Conservation (phyloP, 306 rosid genomes). For the Vigna angularis region DNA sequence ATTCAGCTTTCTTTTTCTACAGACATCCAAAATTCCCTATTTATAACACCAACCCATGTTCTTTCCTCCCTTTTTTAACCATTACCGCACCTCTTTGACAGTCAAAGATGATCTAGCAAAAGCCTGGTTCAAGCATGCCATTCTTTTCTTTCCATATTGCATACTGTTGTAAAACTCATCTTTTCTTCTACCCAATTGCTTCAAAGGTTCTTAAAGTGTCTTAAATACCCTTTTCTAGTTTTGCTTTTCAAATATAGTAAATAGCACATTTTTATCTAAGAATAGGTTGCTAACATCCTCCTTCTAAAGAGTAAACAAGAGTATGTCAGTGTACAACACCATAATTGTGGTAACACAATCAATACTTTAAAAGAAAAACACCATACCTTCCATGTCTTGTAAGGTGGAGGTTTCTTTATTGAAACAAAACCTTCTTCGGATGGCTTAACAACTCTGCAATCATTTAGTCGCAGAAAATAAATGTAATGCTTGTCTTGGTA, state of each 20-base stretch:
- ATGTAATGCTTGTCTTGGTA: slow-evolving; percentile 33
- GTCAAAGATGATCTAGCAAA: slow-evolving; percentile 12
- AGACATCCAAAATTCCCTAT: slow-evolving; percentile 11
- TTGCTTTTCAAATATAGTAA: background rate
- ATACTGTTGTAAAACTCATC: background rate
- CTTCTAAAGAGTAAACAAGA: background rate
- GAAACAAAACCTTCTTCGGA: slow-evolving; percentile 81
- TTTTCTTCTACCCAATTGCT: background rate
- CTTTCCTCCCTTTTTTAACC: background rate
- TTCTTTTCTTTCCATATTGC: background rate
- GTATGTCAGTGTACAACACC: background rate
- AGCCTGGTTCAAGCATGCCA: slow-evolving; percentile 4
- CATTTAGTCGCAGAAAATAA: slow-evolving; percentile 36
- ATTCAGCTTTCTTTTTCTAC: background rate
- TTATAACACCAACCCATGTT: slow-evolving; percentile 11
- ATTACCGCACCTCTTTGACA: background rate
- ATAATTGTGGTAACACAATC: slow-evolving; percentile 21
- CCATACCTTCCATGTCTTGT: slow-evolving; percentile 86
- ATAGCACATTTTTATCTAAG: background rate
- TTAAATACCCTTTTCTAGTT: background rate
- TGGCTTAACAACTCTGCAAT: slow-evolving; percentile 86
- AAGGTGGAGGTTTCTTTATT: slow-evolving; percentile 83
- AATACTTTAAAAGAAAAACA: slow-evolving; percentile 37
- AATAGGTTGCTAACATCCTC: slow-evolving; percentile 27
- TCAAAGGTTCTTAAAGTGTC: background rate